Conservation (phyloP, 2,329 filamentous ascomycete species). For the Didymella glomerata region DNA sequence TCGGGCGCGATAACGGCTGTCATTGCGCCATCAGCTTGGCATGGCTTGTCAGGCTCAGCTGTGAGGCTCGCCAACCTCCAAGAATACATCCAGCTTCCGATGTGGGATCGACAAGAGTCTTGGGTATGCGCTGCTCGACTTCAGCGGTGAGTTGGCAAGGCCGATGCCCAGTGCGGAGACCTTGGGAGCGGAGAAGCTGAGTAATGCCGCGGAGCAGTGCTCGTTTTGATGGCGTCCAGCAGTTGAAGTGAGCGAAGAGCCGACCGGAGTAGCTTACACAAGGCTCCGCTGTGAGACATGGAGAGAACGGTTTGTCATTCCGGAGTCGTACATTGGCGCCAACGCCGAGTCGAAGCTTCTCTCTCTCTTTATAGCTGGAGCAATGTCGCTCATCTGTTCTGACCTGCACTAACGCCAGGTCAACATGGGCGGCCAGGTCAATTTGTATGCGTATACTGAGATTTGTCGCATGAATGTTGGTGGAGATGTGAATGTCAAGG, state of each 20-base stretch:
- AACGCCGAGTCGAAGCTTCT: too few species aligned
- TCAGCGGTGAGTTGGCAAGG: neutral
- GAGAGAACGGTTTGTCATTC: too few species aligned
- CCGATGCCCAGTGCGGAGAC: neutral
- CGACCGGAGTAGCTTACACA: too few species aligned
- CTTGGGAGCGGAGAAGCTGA: neutral
- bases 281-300: too few species aligned
- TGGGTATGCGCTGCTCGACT: neutral
- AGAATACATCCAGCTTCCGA: conserved; percentile 1
- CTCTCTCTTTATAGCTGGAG: too few species aligned
- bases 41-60: conserved; percentile 21
- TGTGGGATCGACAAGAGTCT: conserved; percentile 11
- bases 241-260: neutral
- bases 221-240: neutral
- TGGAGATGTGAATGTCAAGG: too few species aligned
- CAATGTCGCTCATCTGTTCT: too few species aligned
- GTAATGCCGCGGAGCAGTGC: neutral
- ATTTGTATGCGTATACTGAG: too few species aligned
- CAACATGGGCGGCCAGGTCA: too few species aligned
- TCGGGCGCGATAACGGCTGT: conserved; percentile 21
- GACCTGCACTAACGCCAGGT: too few species aligned
- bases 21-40: conserved; percentile 24
- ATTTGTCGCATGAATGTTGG: too few species aligned
- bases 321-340: too few species aligned
- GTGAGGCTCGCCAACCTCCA: conserved; percentile 13